phyloP scores from a whole-genome alignment of 2,329 filamentous ascomycete genomes.

The Alternaria sp. region DNA sequence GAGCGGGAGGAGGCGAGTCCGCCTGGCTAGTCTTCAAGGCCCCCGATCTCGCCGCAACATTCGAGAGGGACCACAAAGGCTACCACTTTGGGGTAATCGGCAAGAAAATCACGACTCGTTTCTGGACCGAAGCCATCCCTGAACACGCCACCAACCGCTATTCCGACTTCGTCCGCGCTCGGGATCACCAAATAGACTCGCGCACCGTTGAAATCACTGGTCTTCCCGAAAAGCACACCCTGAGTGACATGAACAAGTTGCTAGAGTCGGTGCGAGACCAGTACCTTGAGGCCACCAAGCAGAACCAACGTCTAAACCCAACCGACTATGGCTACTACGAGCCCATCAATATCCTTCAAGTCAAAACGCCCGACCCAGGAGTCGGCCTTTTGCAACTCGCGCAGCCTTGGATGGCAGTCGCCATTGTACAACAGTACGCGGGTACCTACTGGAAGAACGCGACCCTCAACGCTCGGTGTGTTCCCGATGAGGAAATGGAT shows the following conservation, averaged over 20 bases:
- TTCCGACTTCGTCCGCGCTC: not conserved
- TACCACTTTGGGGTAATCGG: not conserved
- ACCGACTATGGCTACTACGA: not conserved
- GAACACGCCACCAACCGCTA: not conserved
- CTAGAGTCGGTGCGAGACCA: not conserved
- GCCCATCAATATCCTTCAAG: not conserved
- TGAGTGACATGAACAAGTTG: not conserved
- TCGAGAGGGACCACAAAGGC: not conserved
- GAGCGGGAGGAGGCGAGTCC: not conserved
- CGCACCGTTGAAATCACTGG: not conserved
- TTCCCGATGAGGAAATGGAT: not conserved
- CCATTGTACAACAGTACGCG: not conserved
- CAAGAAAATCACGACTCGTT: not conserved
- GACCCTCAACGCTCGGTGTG: not conserved
- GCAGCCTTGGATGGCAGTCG: not conserved
- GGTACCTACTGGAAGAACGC: not conserved
- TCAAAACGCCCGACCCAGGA: not conserved
- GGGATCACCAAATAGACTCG: not conserved
- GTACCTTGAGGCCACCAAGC: not conserved
- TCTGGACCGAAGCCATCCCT: not conserved
- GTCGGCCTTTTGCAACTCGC: not conserved
- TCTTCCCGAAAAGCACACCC: not conserved
- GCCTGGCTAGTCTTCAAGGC: not conserved
- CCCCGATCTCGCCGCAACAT: not conserved
- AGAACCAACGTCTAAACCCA: rapidly evolving